Evolutionary conservation across 2,329 filamentous ascomycete genomes (phyloP).

Genomic region (Colletotrichum plurivorum): DNA sequence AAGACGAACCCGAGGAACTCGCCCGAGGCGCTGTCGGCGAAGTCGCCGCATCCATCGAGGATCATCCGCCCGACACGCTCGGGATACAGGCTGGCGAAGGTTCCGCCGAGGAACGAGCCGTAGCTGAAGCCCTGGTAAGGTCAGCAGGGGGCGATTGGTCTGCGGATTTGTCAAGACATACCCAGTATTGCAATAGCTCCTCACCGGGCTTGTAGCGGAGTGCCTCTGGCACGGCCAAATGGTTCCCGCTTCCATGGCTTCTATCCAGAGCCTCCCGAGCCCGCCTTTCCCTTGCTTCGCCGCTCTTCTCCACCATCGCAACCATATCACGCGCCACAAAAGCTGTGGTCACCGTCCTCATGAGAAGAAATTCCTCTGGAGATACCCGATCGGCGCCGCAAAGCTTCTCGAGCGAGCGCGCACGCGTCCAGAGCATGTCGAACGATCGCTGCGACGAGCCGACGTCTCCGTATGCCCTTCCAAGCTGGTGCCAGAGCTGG

Average conservation of each 20-base stretch:
- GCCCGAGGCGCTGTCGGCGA: constrained; percentile 51
- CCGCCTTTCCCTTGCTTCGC: constrained; percentile 43
- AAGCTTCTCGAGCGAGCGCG: neutral
- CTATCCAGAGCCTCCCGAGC: neutral
- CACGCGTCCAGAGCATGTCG: constrained; percentile 1
- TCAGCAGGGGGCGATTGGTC: constrained; percentile 14
- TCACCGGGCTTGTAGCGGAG: neutral
- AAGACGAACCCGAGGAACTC: constrained; percentile 10
- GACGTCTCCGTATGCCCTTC: neutral
- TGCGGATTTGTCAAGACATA: neutral
- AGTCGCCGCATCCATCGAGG: constrained; percentile 55
- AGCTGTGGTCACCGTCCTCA: constrained; percentile 48
- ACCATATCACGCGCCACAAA: constrained; percentile 60
- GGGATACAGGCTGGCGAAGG: constrained; percentile 53
- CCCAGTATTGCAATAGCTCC: constrained; percentile 12
- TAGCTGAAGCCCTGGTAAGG: constrained; percentile 68
- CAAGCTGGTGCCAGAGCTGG: constrained; percentile 19
- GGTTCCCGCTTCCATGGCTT: neutral
- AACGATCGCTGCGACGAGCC: neutral
- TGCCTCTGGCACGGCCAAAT: neutral
- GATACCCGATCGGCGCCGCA: neutral
- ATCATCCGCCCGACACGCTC: constrained; percentile 56
- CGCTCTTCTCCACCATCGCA: constrained; percentile 57
- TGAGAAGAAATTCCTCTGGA: neutral
- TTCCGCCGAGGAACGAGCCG: constrained; percentile 51